These are phyloP conservation scores for Wickerhamomyces queroliae DNA, from an alignment of 805 yeast species.

Conservation along the genomic window DNA sequence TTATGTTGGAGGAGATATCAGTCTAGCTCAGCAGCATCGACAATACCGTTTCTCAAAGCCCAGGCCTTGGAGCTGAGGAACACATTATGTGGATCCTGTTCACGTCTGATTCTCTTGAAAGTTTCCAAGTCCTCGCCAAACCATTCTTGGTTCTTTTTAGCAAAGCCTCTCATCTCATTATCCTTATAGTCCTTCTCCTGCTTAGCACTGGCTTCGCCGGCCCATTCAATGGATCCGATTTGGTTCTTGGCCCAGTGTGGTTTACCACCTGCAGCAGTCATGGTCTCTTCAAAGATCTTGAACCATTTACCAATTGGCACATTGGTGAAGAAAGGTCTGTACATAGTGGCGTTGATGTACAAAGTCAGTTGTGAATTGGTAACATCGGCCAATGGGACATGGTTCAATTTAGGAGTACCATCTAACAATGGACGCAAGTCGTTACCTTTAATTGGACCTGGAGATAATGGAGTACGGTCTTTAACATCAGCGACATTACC, in stretches of 20 bases:
- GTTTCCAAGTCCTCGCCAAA: constrained; percentile 62
- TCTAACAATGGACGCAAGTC: constrained; percentile 77
- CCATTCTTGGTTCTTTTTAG: constrained; percentile 66
- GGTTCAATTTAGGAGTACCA: constrained; percentile 63
- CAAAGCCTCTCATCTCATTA: constrained; percentile 78
- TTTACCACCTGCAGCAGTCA: constrained; percentile 77
- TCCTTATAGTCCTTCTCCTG: constrained; percentile 38
- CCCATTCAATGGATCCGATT: constrained; percentile 46
- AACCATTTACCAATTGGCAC: constrained; percentile 80
- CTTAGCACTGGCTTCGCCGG: constrained; percentile 23
- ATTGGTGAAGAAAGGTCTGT: constrained; percentile 81
- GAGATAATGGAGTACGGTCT: constrained; percentile 42
- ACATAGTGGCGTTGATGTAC: constrained; percentile 91
- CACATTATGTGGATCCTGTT: constrained; percentile 76
- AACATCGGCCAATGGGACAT: constrained; percentile 39
- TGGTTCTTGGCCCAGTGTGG: constrained; percentile 99
- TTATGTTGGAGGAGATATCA: too few species aligned
- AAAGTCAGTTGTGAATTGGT: constrained; percentile 75
- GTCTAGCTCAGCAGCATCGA: constrained; percentile 2
- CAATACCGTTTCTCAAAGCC: constrained; percentile 76
- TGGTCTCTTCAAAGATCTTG: constrained; percentile 70
- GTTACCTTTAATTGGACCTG: constrained; percentile 86
- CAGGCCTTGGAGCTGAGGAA: constrained; percentile 75
- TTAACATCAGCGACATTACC: constrained; percentile 40
- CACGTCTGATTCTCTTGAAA: constrained; percentile 58